These are phyloP conservation scores for Beauveria australis DNA, from an alignment of 2,329 filamentous ascomycete genomes.

Conservation along the genomic window DNA sequence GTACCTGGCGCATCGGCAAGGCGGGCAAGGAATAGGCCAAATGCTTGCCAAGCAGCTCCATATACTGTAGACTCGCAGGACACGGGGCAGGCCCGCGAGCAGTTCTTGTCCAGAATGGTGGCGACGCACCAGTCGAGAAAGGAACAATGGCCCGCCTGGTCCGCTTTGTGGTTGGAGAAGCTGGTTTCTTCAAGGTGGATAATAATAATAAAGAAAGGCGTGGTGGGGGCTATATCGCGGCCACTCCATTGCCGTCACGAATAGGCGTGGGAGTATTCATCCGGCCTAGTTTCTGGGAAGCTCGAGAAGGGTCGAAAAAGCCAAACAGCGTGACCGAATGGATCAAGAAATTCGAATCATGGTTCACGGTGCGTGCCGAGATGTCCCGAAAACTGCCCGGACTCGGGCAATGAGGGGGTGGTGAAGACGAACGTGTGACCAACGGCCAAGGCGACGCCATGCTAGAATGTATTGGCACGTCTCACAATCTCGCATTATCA, in stretches of 20 bases:
- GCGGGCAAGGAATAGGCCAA: background rate
- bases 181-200: slow-evolving; percentile 1
- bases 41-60: background rate
- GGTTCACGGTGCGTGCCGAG: background rate
- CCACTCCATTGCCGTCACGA: slow-evolving; percentile 1
- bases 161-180: background rate
- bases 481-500: background rate
- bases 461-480: background rate
- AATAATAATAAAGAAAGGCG: background rate
- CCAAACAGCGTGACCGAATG: background rate
- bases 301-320: background rate
- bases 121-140: background rate
- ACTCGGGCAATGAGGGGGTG: background rate
- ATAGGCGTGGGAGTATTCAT: background rate
- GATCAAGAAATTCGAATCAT: background rate
- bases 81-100: background rate
- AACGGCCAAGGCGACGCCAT: background rate
- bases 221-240: slow-evolving; percentile 4
- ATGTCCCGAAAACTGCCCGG: background rate
- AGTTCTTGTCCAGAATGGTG: background rate
- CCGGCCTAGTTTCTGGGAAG: background rate
- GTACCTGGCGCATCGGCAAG: background rate
- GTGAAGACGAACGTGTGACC: background rate
- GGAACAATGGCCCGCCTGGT: background rate
- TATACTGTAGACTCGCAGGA: background rate